Evolutionary conservation across 2,329 filamentous ascomycete genomes (phyloP), one percentile per base, ranked within the genome.

Genomic region (Fusarium sp.): DNA sequence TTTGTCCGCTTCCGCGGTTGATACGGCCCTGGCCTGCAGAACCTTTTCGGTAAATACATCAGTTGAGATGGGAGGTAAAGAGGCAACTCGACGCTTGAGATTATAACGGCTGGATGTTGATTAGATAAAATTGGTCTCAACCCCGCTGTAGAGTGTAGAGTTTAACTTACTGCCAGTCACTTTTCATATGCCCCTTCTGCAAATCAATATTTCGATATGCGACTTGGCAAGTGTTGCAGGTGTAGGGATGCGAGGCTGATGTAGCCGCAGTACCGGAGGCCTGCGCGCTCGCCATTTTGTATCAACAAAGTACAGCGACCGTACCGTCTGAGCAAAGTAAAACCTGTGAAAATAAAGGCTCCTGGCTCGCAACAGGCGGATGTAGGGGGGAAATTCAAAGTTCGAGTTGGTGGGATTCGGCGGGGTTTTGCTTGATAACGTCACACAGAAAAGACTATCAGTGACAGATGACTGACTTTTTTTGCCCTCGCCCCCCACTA

Each of bases 211-310:
- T 93, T 66, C 94, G 89, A 79, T 98, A 99, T 48, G 94, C 95
- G 69, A 99, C 93, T 75, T 97, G 92, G 74, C 95, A 99, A 55
- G 93, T 95, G 78, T 98, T 99, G 87, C 95, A 99, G 52, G 94
- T 98, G 79, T 94, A 99, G 2, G 95, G 94, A 74, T 97, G 92
- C 23, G 88, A 83, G 29, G 84, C 71, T 14, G 78, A 70, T 8
- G 73, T 75, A 62, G 70, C 72, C 50, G 70, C 69, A 42, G 69
- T 66, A 48, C 69, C 54, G 27, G 73, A 69, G 47, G 74, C 63
- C 56, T 75, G 73, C 46, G 65, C 70, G 61, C 71, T 76, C 60
- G 83, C 79, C 84, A 87, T 87, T 55, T 23, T 57, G 27, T 25
- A 25, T 23, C 25, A 42, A 32, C 32, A 33, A 46, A 14, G 27